Evolutionary conservation across 2,329 filamentous ascomycete species (phyloP).

Genomic region (Exophiala oligosperma): DNA sequence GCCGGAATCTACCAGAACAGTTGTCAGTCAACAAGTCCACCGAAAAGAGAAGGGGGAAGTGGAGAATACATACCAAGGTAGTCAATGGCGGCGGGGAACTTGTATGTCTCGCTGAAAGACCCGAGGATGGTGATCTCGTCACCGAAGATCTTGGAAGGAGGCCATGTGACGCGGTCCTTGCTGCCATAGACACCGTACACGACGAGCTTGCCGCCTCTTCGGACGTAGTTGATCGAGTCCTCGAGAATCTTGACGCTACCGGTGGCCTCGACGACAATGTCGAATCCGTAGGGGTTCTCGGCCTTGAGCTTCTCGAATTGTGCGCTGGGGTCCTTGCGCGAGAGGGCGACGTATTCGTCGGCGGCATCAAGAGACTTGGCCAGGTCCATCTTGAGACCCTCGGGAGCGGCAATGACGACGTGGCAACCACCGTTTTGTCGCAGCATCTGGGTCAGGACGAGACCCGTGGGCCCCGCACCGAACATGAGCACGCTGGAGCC

Average conservation of each 20-base stretch:
- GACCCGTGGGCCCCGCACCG: conserved; percentile 66
- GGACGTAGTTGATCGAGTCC: conserved; percentile 69
- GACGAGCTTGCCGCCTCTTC: conserved; percentile 69
- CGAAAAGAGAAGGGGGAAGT: conserved; percentile 9
- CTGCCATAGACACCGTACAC: conserved; percentile 71
- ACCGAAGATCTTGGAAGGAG: conserved; percentile 68
- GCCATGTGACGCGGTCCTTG: conserved; percentile 64
- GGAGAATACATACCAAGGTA: conserved; percentile 39
- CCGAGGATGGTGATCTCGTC: conserved; percentile 72
- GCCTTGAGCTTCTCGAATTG: conserved; percentile 64
- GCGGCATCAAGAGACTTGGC: conserved; percentile 53
- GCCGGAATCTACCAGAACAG: conserved; percentile 34
- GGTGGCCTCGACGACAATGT: conserved; percentile 71
- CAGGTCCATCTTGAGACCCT: conserved; percentile 69
- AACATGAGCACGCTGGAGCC: conserved; percentile 66
- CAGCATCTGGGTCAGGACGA: conserved; percentile 64
- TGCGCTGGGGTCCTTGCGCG: conserved; percentile 51
- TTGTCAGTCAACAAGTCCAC: conserved; percentile 4
- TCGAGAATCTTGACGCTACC: conserved; percentile 69
- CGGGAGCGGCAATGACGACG: conserved; percentile 68
- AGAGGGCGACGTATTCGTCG: conserved; percentile 50
- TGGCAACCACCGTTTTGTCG: conserved; percentile 67
- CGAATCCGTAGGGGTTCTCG: conserved; percentile 70
- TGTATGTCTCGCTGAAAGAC: conserved; percentile 72
- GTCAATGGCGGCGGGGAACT: conserved; percentile 63